Evolutionary conservation across 1,284 basidiomycete genomes (phyloP).

Genomic region (Sporisorium exsertum): DNA sequence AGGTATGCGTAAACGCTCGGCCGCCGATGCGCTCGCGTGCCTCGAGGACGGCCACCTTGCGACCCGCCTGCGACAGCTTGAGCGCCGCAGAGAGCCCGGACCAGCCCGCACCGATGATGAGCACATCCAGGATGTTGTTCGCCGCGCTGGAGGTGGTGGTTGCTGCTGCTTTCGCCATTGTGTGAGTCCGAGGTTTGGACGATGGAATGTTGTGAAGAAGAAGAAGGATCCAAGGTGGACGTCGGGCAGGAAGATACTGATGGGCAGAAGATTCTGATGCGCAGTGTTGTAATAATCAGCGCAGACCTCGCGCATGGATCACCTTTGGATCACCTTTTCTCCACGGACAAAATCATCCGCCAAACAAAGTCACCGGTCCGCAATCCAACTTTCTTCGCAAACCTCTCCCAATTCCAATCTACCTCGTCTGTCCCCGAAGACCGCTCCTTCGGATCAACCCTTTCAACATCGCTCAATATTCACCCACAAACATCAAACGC

Average conservation of each 20-base stretch:
- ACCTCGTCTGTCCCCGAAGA: too few relatives aligned
- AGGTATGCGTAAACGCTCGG: slow-evolving; percentile 70
- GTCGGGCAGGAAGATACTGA: background rate
- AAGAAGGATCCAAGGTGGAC: background rate
- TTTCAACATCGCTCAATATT: background rate
- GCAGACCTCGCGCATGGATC: slow-evolving; percentile 11
- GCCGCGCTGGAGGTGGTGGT: slow-evolving; percentile 10
- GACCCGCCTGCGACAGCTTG: slow-evolving; percentile 69
- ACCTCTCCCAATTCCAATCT: too few relatives aligned
- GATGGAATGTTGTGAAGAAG: background rate
- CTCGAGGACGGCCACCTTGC: slow-evolving; percentile 71
- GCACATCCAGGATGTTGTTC: slow-evolving; percentile 65
- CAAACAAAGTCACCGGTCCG: too few relatives aligned
- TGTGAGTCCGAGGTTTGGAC: background rate
- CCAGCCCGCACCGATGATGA: slow-evolving; percentile 73
- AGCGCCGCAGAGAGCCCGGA: slow-evolving; percentile 71
- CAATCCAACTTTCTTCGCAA: too few relatives aligned
- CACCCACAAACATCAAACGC: background rate
- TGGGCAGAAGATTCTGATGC: background rate
- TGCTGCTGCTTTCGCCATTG: slow-evolving; percentile 29
- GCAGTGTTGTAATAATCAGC: slow-evolving; percentile 14
- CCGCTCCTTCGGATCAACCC: too few relatives aligned
- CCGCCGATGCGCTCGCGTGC: slow-evolving; percentile 72
- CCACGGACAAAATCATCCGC: background rate
- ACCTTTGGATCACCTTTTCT: background rate